Conservation (phyloP, 177 flowering plant genomes). For the Tripterygium wilfordii region DNA sequence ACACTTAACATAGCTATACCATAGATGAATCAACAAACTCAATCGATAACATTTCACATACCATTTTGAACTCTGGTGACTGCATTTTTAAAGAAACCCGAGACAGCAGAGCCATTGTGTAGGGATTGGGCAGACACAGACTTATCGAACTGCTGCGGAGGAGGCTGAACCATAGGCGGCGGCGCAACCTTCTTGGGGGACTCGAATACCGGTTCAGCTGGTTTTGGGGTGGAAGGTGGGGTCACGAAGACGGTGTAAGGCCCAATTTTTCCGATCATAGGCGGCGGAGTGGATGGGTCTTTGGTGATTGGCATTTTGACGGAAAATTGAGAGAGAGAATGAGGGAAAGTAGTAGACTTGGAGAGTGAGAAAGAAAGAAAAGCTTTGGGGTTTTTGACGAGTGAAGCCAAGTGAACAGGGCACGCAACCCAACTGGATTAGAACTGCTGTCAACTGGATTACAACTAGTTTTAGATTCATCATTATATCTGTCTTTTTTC, state of each 20-base stretch:
- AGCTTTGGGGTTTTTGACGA: no score
- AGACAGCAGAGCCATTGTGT: slow-evolving; percentile 21
- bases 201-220: slow-evolving; percentile 17
- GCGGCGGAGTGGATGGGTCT: slow-evolving; percentile 55
- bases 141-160: slow-evolving; percentile 62
- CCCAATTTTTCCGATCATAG: slow-evolving; percentile 81
- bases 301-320: slow-evolving; percentile 34
- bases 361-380: slow-evolving; percentile 16
- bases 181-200: slow-evolving; percentile 20
- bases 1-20: no score
- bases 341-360: not conserved
- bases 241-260: slow-evolving; percentile 92
- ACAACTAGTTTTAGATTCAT: no score
- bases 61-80: slow-evolving; percentile 78
- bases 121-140: not conserved
- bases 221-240: slow-evolving; percentile 68
- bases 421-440: slow-evolving; percentile 12
- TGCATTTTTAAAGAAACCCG: slow-evolving; percentile 71
- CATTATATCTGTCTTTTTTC: not conserved
- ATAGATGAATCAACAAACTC: no score
- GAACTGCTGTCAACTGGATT: no score
- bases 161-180: slow-evolving; percentile 67
- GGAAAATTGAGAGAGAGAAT: not conserved
- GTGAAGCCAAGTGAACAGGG: not conserved
- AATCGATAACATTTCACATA: slow-evolving; percentile 24